Evolutionary conservation across 495 filamentous ascomycete species (phyloP).

Genomic region (Daldinia vernicosa): DNA sequence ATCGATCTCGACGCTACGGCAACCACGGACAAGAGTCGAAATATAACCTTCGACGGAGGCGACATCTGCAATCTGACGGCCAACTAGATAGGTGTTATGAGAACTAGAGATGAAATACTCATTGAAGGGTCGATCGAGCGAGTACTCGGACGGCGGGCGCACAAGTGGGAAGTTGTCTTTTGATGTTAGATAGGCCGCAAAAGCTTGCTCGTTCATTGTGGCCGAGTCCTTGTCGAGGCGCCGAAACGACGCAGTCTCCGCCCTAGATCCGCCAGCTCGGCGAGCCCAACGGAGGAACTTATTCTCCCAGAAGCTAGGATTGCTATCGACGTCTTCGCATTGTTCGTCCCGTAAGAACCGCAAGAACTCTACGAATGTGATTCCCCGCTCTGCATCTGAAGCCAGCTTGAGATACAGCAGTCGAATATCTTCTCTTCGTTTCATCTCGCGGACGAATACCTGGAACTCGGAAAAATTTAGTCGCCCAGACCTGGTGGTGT

Average conservation of each 20-base stretch:
- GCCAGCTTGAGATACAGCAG: constrained; percentile 68
- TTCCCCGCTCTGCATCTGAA: constrained; percentile 63
- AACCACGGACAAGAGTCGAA: constrained; percentile 84
- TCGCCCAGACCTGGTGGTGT: constrained; percentile 65
- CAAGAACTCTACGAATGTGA: constrained; percentile 77
- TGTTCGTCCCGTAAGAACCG: constrained; percentile 78
- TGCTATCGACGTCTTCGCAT: constrained; percentile 74
- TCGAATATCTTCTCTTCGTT: constrained; percentile 81
- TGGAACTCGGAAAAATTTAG: constrained; percentile 82
- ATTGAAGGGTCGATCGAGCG: constrained; percentile 84
- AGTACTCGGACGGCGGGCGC: constrained; percentile 62
- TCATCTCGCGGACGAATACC: constrained; percentile 81
- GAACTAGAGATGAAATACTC: constrained; percentile 99
- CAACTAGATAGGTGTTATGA: constrained; percentile 96
- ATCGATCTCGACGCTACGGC: constrained; percentile 95
- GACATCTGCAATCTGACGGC: constrained; percentile 85
- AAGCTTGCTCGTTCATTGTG: constrained; percentile 76
- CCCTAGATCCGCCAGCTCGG: constrained; percentile 55
- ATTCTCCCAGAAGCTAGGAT: constrained; percentile 71
- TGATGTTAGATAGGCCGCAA: constrained; percentile 81
- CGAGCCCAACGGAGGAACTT: constrained; percentile 67
- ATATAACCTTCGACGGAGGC: constrained; percentile 97
- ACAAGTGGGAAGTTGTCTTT: constrained; percentile 70
- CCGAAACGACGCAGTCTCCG: constrained; percentile 57
- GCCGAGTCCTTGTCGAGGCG: constrained; percentile 55